Base-by-base conservation (phyloP, 495 filamentous ascomycete genomes). In the Amniculicola lignicola region DNA sequence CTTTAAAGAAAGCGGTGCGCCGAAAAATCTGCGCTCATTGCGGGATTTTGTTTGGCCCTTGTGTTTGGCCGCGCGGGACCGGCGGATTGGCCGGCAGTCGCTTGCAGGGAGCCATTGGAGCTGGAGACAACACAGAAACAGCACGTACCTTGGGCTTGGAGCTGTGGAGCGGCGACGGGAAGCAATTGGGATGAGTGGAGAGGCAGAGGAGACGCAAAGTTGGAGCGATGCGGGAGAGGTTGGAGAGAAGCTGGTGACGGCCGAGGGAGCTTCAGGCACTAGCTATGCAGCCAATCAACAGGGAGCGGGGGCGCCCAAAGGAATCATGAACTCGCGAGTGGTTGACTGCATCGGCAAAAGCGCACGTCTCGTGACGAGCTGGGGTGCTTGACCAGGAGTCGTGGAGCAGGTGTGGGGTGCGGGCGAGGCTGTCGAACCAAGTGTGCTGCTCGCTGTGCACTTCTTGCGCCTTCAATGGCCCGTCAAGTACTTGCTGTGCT, bases 11-110 rank as follows among this genome's bases (percentile, higher is more conserved):
- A 45, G 45, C 47, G 24, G 36, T 24, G 3, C 2, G 24, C 39
- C 9, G 45, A 54, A 61, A 52, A 47, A 38, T 57, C 33, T 58
- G 40, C 53, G 40, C 18, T 19, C 7, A 16, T 14, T 44, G 51
- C 31, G 35, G 51, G 53, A 43, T 48, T 59, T 56, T 54, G 54
- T 54, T 51, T 54, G 23, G 18, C 9, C 7, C 18, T 40, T 44
- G 43, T 38, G 43, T 50, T 50, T 63, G 42, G 54, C 33, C 31
- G 59, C 50, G 24, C 46, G 53, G 59, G 33, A 35, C 48, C 23
- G 54, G 42, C 60, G 54, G 60, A 28, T 27, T 4, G 3, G 4
- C 44, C 48, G 54, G 49, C 14, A 22, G 22, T 28, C 1, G 28
- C 48, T 42, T 39, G 4, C 1, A 51, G 14, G 40, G 22, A 21